A percentile compares a stretch with the other conserved stretches of the same genome.
Conservation (phyloP, 2,329 filamentous ascomycete species). For the Arthroderma uncinatum region DNA sequence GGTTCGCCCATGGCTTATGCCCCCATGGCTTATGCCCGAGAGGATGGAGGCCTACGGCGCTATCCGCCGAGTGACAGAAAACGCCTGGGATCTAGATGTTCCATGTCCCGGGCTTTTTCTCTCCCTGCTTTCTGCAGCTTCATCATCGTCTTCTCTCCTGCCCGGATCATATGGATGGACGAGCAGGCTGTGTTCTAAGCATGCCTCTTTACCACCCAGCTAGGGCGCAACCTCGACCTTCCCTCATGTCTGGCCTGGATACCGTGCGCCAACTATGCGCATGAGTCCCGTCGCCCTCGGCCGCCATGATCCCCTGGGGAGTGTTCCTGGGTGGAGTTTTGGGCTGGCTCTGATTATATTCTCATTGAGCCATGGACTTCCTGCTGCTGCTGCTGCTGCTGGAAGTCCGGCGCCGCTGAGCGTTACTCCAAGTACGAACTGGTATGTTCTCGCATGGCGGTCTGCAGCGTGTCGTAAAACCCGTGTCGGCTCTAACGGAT, state of each 20-base stretch:
- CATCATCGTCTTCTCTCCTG: not conserved
- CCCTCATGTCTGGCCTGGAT: not conserved
- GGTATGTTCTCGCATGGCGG: conserved; percentile 5
- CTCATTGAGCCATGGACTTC: not conserved
- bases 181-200: not conserved
- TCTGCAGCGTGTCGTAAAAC: not conserved
- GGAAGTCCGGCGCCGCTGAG: conserved; percentile 6
- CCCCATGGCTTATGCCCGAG: not conserved
- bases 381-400: not conserved
- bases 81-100: not conserved
- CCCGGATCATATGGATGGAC: not conserved
- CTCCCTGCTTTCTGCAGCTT: not conserved
- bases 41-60: not conserved
- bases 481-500: not conserved
- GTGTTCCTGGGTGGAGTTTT: not conserved
- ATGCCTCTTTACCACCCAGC: not conserved
- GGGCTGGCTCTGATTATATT: not conserved
- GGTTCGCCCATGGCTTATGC: too few relatives aligned
- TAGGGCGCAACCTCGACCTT: not conserved
- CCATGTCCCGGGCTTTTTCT: not conserved
- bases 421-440: conserved; percentile 8
- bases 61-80: not conserved
- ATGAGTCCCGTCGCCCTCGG: not conserved
- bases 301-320: not conserved
- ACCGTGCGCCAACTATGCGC: not conserved